Conservation (phyloP, 306 rosid species). For the Potentilla sterilis region DNA sequence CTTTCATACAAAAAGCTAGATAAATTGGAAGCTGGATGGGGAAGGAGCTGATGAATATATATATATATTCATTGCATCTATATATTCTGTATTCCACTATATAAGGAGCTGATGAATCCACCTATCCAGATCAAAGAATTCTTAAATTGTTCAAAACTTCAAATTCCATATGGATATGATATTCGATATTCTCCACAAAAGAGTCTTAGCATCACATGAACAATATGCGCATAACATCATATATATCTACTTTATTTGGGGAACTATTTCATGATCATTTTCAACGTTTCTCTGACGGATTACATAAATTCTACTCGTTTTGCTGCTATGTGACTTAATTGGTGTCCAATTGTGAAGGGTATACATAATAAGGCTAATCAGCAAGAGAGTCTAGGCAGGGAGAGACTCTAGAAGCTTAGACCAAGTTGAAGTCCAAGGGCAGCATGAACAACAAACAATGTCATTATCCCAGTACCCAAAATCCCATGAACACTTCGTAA, state of each 20-base stretch:
- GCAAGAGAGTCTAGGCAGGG: neutral
- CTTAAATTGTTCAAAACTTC: neutral
- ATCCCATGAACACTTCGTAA: conserved; percentile 75
- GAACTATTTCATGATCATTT: neutral
- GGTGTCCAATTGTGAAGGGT: conserved; percentile 18
- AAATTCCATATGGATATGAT: neutral
- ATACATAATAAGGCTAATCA: conserved; percentile 8
- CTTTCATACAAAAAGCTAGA: too few relatives aligned
- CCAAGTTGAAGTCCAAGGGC: conserved; percentile 88
- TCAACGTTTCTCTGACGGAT: neutral
- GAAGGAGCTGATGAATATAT: too few relatives aligned
- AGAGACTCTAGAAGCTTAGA: conserved; percentile 51
- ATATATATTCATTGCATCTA: too few relatives aligned
- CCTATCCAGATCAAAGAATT: neutral
- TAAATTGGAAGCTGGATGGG: too few relatives aligned
- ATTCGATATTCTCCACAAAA: neutral
- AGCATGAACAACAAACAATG: conserved; percentile 76
- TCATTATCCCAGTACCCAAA: conserved; percentile 88
- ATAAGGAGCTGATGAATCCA: too few relatives aligned
- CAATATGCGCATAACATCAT: neutral
- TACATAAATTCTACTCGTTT: neutral
- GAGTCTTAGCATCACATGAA: neutral
- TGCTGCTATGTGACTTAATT: neutral
- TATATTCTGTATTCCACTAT: too few relatives aligned
- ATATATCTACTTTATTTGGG: neutral